Conservation (phyloP, 2,329 filamentous ascomycete species). For the Aspergillus sp. region DNA sequence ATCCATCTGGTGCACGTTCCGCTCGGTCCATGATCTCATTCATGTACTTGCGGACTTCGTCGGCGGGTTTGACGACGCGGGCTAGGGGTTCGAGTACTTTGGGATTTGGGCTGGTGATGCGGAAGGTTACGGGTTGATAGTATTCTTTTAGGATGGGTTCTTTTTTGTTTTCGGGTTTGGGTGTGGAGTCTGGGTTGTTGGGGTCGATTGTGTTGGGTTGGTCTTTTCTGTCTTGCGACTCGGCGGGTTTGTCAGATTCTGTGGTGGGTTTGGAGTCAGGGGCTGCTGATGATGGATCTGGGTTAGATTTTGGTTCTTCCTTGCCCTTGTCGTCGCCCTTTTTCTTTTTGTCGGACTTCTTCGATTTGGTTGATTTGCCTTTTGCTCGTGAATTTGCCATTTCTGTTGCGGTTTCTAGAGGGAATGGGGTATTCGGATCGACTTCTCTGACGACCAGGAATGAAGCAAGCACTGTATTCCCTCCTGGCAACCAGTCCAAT, state of each 20-base stretch:
- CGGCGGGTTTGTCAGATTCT: too few species aligned
- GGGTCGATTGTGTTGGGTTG: constrained; percentile 1
- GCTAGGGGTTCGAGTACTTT: constrained; percentile 50
- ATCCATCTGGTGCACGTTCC: constrained; percentile 48
- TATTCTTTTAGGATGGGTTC: constrained; percentile 35
- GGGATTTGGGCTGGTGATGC: constrained; percentile 47
- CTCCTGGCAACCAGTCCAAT: constrained; percentile 41
- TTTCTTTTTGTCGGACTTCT: constrained; percentile 28
- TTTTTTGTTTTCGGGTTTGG: constrained; percentile 9
- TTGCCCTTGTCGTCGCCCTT: constrained; percentile 12
- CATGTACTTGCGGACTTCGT: constrained; percentile 51
- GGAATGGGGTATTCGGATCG: constrained; percentile 31
- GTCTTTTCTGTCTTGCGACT: neutral
- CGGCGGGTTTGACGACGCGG: constrained; percentile 49
- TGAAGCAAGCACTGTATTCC: constrained; percentile 41
- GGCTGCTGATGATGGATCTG: neutral
- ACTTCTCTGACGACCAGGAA: constrained; percentile 42
- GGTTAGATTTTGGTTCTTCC: constrained; percentile 3
- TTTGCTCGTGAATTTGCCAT: constrained; percentile 21
- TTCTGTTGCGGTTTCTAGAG: constrained; percentile 28
- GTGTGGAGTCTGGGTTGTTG: constrained; percentile 2
- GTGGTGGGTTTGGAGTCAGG: neutral
- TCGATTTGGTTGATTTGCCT: constrained; percentile 30
- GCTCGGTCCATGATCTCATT: constrained; percentile 52
- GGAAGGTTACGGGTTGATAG: constrained; percentile 51